phyloP scores from a whole-genome alignment of 1,284 basidiomycete species.

The Cutaneotrichosporon arboriforme region DNA sequence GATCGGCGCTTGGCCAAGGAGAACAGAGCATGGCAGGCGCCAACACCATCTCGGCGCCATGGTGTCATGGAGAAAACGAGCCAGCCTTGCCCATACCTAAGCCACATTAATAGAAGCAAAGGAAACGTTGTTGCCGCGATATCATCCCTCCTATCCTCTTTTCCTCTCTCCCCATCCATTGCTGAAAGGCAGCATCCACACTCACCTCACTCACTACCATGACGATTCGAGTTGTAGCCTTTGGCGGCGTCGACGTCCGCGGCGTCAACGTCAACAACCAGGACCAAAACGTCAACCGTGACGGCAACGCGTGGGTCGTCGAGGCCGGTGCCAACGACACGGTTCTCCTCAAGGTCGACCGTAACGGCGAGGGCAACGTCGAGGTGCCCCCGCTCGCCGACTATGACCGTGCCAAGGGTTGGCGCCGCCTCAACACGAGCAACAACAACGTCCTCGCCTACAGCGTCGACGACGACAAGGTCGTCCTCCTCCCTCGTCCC shows the following conservation, averaged over 20 bases:
- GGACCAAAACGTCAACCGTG: conserved; percentile 5
- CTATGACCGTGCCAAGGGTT: conserved; percentile 10
- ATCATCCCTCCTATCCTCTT: not conserved
- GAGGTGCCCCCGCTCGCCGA: conserved; percentile 4
- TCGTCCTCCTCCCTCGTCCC: conserved; percentile 11
- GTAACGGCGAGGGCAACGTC: conserved; percentile 7
- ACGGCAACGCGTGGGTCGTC: conserved; percentile 10
- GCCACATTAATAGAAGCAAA: not conserved
- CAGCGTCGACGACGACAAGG: conserved; percentile 11
- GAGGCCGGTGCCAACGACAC: conserved; percentile 2
- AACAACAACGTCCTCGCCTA: conserved; percentile 9
- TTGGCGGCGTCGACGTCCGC: conserved; percentile 13
- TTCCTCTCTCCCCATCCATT: not conserved
- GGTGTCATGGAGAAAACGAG: not conserved
- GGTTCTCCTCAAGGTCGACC: conserved; percentile 7
- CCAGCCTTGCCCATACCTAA: not conserved
- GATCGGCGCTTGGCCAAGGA: too few species aligned
- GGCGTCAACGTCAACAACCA: conserved; percentile 12
- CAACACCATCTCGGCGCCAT: too few species aligned
- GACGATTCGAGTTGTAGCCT: conserved; percentile 11
- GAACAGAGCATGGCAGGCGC: too few species aligned
- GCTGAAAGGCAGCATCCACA: too few species aligned
- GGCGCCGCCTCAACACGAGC: conserved; percentile 9
- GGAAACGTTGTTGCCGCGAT: not conserved
- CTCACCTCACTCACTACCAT: conserved; percentile 5